Base-by-base conservation (phyloP, 805 yeast genomes). In the Nakazawaea ambrosiae region DNA sequence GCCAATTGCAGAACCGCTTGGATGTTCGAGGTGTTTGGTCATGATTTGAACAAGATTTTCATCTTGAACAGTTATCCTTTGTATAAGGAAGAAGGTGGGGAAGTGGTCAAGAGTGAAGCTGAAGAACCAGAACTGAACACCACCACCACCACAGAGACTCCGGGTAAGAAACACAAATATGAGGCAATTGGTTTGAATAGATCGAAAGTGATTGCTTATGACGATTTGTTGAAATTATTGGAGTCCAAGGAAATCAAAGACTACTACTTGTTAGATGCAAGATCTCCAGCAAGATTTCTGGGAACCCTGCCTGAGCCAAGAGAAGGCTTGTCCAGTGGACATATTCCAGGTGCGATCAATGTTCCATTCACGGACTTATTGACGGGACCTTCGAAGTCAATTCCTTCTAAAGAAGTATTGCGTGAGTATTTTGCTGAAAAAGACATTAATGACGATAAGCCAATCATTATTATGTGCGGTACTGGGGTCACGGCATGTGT, bases 401-500 rank as follows among this genome's bases (percentile, higher is more conserved):
- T 70, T 63, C 69, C 68, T 49, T 49, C 71, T 2, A 52, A 63
- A 7, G 62, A 56, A 9, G 75, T 71, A 31, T 52, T 90, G 27
- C 41, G 54, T 5, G 51, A 59, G 12, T 55, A 76, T 9, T 70
- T 88, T 46, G 51, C 65, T 7, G 61, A 59, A 29, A 55, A 69
- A 28, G 61, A 49, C 9, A 48, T 67, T 26, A 56, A 55, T 30
- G 60, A 51, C 15, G 58, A 65, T 14, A 80, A 81, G 50, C 89
- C 86, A 10, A 76, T 84, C 15, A 76, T 92, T 34, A 83, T 82
- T 27, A 77, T 85, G 85, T 92, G 98, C 55, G 98, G 97, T 20
- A 81, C 97, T 1, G 98, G 97, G 32, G 97, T 92, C 34, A 81
- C 97, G 9, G 97, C 97, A 1, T 86, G 90, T 45, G 78, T 92